phyloP scores from a whole-genome alignment of 2,329 filamentous ascomycete species.

The Aureobasidium pullulans region DNA sequence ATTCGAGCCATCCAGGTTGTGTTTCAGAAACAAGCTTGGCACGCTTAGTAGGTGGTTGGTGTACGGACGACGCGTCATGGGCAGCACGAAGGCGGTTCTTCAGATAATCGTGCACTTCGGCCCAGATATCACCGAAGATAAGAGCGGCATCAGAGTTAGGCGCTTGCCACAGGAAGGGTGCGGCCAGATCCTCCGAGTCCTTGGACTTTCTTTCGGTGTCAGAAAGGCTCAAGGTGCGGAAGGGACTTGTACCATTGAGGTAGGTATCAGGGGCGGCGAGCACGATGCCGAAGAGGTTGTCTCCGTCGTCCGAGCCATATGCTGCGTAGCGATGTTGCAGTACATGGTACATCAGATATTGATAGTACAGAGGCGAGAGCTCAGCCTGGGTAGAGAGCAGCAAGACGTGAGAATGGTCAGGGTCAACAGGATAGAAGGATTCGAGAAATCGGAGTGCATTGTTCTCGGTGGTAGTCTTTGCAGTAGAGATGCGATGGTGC shows the following conservation, averaged over 20 bases:
- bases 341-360: constrained; percentile 73
- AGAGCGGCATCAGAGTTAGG: constrained; percentile 77
- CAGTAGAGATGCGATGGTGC: constrained; percentile 62
- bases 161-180: constrained; percentile 75
- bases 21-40: constrained; percentile 57
- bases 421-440: constrained; percentile 71
- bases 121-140: constrained; percentile 80
- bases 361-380: constrained; percentile 72
- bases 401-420: constrained; percentile 65
- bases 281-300: constrained; percentile 67
- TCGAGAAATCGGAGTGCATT: constrained; percentile 72
- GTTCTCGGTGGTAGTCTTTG: constrained; percentile 57
- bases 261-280: constrained; percentile 63
- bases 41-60: constrained; percentile 21
- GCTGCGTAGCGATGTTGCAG: constrained; percentile 70
- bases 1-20: constrained; percentile 71
- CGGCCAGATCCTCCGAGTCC: constrained; percentile 26
- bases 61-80: constrained; percentile 19
- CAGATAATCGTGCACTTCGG: constrained; percentile 74
- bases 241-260: constrained; percentile 52
- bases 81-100: constrained; percentile 48
- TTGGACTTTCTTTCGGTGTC: constrained; percentile 22
- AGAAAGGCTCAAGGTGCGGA: constrained; percentile 40
- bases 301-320: constrained; percentile 37
- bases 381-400: constrained; percentile 76